Base-by-base conservation (phyloP, 2,329 filamentous ascomycete genomes). In the Sarocladium brachiariae region DNA sequence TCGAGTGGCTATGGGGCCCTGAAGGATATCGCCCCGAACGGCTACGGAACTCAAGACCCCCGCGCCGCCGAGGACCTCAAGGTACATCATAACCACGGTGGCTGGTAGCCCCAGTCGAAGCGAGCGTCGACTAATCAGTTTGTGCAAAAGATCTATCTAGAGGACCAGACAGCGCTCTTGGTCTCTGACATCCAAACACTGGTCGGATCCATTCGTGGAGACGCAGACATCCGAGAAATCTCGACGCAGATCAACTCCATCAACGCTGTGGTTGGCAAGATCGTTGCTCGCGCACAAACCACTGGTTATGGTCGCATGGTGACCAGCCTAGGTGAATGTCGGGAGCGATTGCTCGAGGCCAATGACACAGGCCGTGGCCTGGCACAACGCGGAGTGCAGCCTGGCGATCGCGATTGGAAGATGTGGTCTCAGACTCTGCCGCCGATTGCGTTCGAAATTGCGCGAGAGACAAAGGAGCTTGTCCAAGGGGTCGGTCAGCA, bases 361-460 rank as follows among this genome's bases (percentile, higher is more conserved):
- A 77, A 78, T 51, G 70, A 80, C 31, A 79, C 78, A 31, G 84
- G 83, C 23, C 72, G 78, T 56, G 75, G 79, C 8, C 76, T 86
- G 23, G 77, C 74, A 7, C 74, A 66, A 31, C 67, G 74, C 2
- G 76, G 75, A 45, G 68, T 73, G 14, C 50, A 54, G 16, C 72
- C 73, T 35, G 70, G 78, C 43, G 73, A 76, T 50, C 70, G 74
- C 53, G 75, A 80, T 55, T 83, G 80, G 80, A 74, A 74, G 55
- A 73, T 75, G 61, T 84, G 85, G 73, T 84, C 78, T 50, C 83
- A 86, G 64, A 83, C 80, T 24, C 70, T 95, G 48, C 88, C 88
- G 10, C 88, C 88, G 2, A 83, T 93, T 57, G 88, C 88, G n/a
- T 95, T 95, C 66, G 86, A 89, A 67, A 86, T 92, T 62, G 89